phyloP scores from a whole-genome alignment of 345 rosid genomes.

The Eucalyptus cloeziana region DNA sequence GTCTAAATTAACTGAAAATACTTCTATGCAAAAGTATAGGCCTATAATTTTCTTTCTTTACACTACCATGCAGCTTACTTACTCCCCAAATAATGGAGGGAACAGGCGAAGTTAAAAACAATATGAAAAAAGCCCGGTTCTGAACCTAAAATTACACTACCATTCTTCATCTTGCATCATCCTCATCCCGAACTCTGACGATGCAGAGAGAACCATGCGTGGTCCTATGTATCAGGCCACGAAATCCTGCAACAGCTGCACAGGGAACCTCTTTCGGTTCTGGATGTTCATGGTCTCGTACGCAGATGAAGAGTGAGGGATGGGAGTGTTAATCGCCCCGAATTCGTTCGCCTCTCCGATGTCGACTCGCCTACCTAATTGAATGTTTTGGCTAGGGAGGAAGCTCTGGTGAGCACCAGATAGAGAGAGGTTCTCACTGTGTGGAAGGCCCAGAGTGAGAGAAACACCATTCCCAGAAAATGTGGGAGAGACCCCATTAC shows the following conservation, averaged over 20 bases:
- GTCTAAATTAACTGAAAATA: conserved; percentile 32
- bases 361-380: conserved; percentile 68
- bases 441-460: conserved; percentile 85
- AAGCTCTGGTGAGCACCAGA: conserved; percentile 64
- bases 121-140: background rate
- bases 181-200: background rate
- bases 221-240: conserved; percentile 39
- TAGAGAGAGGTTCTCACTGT: conserved; percentile 70
- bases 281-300: conserved; percentile 70
- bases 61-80: conserved; percentile 21
- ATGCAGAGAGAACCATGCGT: background rate
- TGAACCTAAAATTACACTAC: background rate
- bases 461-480: conserved; percentile 80
- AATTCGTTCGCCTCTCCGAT: conserved; percentile 60
- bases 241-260: conserved; percentile 81
- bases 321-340: conserved; percentile 27
- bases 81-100: background rate
- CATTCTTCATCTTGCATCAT: background rate
- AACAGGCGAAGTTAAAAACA: conserved; percentile 1
- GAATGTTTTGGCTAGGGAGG: conserved; percentile 71
- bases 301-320: conserved; percentile 53
- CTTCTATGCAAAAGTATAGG: conserved; percentile 48
- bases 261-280: conserved; percentile 80
- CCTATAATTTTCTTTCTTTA: conserved; percentile 33
- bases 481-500: conserved; percentile 83